Base-by-base conservation (phyloP, 202 grass and related monocot species). In the Alloteropsis angusta region DNA sequence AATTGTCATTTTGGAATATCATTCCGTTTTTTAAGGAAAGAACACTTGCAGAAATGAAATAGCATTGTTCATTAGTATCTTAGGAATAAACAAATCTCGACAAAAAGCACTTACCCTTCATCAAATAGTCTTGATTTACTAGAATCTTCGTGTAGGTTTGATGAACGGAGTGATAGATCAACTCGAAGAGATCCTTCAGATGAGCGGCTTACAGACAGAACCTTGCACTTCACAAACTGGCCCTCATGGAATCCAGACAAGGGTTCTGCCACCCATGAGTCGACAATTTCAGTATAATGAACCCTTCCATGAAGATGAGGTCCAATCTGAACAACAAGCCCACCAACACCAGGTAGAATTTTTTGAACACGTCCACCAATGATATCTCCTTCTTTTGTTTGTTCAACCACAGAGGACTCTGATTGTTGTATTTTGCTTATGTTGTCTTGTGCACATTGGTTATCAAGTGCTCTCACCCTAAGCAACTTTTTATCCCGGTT, bases 221-320 rank as follows among this genome's bases (percentile, higher is more conserved):
- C 88, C 87, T 85, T 98, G 74, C 91, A 90, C 78, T 98, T 98
- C 66, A 98, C 95, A 84, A 98, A 98, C 47, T 98, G 91, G 0
- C 95, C 91, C 75, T 98, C 95, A 34, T 79, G 80, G 79, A 90
- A 94, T 71, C 83, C 78, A 85, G 80, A 77, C 36, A 92, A 38
- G 54, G 91, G 95, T 84, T 92, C 76, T 36, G 80, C 71, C 71
- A 92, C 81, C 95, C 89, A 98, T 7, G 82, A 85, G 75, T 94
- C 91, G n/a, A 88, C 72, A 82, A 98, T 86, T 83, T 98, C 95
- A 66, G 91, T 94, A 84, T 98, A 94, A 88, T 98, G 91, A 82
- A 87, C 95, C 81, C 87, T 94, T 77, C 95, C 95, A 85, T 87
- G 88, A 62, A 98, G 84, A 88, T 94, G 89, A 74, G 95, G 95